These are phyloP conservation scores for Heliamphora exappendiculata DNA, from an alignment of 148 eudicot species.

Conservation along the genomic window DNA sequence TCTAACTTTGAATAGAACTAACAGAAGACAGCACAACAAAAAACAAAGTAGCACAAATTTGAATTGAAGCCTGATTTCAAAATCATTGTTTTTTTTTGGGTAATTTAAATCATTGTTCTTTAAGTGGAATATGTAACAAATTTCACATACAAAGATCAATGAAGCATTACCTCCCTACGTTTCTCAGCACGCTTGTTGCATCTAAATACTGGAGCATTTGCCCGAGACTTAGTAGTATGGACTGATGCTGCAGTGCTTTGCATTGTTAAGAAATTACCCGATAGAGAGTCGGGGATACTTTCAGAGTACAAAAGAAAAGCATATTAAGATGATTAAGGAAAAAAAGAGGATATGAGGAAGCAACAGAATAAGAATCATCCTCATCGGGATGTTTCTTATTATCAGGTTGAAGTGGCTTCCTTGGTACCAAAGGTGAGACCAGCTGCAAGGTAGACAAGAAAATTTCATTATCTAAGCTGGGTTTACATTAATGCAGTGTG, in stretches of 20 bases:
- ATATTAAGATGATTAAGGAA: constrained; percentile 3
- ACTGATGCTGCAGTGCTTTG: constrained; percentile 37
- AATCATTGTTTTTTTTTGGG: background rate
- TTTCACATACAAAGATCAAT: constrained; percentile 2
- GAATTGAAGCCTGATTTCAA: background rate
- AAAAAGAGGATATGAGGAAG: constrained; percentile 67
- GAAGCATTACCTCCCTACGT: constrained; percentile 63
- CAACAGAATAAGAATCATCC: constrained; percentile 56
- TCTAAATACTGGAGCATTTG: constrained; percentile 63
- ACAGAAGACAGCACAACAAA: constrained; percentile 6
- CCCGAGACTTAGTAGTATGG: constrained; percentile 32
- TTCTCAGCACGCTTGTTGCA: constrained; percentile 76
- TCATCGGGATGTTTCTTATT: constrained; percentile 65
- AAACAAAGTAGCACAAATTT: background rate
- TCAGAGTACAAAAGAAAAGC: constrained; percentile 2
- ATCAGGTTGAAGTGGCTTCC: constrained; percentile 57
- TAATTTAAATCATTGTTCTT: background rate
- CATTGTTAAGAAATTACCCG: constrained; percentile 43
- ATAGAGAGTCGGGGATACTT: constrained; percentile 6
- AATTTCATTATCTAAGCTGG: no score
- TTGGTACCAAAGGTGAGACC: constrained; percentile 27
- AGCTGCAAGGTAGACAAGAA: constrained; percentile 31
- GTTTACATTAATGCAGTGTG: background rate
- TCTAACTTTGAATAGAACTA: constrained; percentile 70
- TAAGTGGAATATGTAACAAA: background rate